phyloP scores from a whole-genome alignment of 2,329 filamentous ascomycete genomes.

The Pyrenochaeta sp. region DNA sequence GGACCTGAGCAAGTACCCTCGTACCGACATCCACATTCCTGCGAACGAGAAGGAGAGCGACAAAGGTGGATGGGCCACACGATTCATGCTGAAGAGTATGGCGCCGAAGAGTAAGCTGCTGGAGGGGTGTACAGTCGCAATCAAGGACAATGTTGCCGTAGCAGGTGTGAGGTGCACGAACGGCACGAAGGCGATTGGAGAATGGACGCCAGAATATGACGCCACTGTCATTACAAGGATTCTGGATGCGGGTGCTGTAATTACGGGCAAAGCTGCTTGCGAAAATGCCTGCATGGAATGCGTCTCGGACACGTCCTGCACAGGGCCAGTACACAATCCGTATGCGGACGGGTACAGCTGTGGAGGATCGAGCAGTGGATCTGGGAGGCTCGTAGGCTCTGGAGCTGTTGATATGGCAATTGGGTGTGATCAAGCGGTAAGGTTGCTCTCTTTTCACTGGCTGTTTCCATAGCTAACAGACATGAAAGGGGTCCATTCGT shows the following conservation, averaged over 20 bases:
- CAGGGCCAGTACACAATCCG: constrained; percentile 52
- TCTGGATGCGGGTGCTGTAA: constrained; percentile 60
- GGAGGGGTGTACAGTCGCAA: constrained; percentile 57
- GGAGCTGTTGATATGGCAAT: constrained; percentile 50
- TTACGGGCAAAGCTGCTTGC: constrained; percentile 62
- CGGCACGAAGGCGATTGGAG: constrained; percentile 58
- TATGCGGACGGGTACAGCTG: constrained; percentile 56
- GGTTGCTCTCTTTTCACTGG: too few relatives aligned
- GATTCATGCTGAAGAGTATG: constrained; percentile 55
- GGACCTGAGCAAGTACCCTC: constrained; percentile 55
- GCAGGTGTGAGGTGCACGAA: constrained; percentile 63
- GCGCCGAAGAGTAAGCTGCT: constrained; percentile 18
- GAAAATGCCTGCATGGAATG: constrained; percentile 64
- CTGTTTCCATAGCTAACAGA: too few relatives aligned
- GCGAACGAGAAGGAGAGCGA: constrained; percentile 39
- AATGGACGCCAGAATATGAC: constrained; percentile 62
- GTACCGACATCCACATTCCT: constrained; percentile 55
- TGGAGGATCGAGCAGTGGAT: constrained; percentile 59
- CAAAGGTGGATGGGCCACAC: constrained; percentile 63
- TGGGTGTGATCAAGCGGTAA: constrained; percentile 52
- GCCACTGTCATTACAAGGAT: constrained; percentile 63
- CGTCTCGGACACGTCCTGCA: constrained; percentile 57
- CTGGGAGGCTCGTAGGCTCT: constrained; percentile 54
- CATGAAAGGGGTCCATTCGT: too few relatives aligned
- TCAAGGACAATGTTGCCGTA: constrained; percentile 66